Conservation (phyloP, 2,329 filamentous ascomycete species). For the Aspergillus sclerotialis region DNA sequence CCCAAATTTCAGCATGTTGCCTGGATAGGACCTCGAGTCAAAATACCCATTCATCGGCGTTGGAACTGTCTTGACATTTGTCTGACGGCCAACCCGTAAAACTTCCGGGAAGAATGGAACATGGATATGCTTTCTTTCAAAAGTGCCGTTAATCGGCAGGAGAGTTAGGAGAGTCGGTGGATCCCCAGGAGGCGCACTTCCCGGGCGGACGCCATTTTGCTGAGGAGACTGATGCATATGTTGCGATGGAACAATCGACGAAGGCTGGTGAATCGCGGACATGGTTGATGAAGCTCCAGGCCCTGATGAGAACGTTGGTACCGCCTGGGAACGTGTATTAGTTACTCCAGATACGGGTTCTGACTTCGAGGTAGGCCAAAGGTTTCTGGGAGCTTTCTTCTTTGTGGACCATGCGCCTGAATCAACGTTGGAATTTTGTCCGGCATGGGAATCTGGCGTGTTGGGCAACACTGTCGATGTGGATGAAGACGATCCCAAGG, state of each 20-base stretch:
- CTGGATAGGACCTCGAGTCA: constrained; percentile 92
- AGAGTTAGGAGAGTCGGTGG: constrained; percentile 76
- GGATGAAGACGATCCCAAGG: constrained; percentile 58
- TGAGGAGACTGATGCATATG: constrained; percentile 58
- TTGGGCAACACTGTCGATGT: constrained; percentile 36
- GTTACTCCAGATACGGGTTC: constrained; percentile 59
- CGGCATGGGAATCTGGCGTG: constrained; percentile 31
- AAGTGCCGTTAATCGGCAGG: constrained; percentile 87
- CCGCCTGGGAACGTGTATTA: constrained; percentile 55
- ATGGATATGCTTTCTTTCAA: constrained; percentile 92
- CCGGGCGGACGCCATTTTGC: constrained; percentile 49
- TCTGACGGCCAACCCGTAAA: constrained; percentile 88
- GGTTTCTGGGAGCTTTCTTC: constrained; percentile 44
- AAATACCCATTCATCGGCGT: constrained; percentile 91
- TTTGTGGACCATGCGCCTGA: constrained; percentile 33
- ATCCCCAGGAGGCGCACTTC: constrained; percentile 43
- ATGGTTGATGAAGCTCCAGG: constrained; percentile 55
- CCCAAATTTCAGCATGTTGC: constrained; percentile 94
- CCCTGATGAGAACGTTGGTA: constrained; percentile 52
- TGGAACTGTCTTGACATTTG: constrained; percentile 91
- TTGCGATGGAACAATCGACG: constrained; percentile 60
- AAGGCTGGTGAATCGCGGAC: constrained; percentile 56
- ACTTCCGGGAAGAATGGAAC: constrained; percentile 94
- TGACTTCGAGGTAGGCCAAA: constrained; percentile 61
- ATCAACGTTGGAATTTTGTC: constrained; percentile 29